Conservation (phyloP, 129 eudicot species). For the Artemisia argyi region DNA sequence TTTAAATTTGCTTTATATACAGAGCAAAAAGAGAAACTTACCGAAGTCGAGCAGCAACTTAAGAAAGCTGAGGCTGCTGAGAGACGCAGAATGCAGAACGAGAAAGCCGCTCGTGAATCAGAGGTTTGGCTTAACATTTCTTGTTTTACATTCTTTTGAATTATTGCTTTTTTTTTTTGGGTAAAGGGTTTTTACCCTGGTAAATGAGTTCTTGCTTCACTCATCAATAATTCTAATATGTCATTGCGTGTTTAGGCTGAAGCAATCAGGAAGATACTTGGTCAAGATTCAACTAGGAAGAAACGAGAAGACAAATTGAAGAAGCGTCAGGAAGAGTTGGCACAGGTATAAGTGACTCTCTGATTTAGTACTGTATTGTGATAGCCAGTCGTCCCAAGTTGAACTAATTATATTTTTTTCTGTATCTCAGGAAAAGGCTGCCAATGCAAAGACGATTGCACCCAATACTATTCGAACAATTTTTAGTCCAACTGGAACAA, state of each 20-base stretch:
- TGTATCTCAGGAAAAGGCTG: constrained; percentile 65
- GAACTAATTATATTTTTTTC: constrained; percentile 10
- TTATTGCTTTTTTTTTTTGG: not conserved
- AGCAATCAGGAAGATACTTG: constrained; percentile 94
- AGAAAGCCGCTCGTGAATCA: constrained; percentile 92
- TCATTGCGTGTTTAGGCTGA: constrained; percentile 57
- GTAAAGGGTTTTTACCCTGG: not conserved
- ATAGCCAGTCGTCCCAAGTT: not conserved
- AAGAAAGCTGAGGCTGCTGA: constrained; percentile 96
- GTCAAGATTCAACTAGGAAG: constrained; percentile 92
- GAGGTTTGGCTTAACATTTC: constrained; percentile 52
- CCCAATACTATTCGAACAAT: constrained; percentile 63
- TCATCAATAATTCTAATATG: not conserved
- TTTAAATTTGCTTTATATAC: constrained; percentile 19
- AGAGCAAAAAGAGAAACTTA: constrained; percentile 88
- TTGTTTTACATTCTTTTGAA: not conserved
- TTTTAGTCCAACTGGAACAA: constrained; percentile 76
- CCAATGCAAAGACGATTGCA: constrained; percentile 57
- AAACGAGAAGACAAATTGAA: constrained; percentile 88
- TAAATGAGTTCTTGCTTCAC: not conserved
- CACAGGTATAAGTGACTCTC: constrained; percentile 54
- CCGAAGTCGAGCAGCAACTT: constrained; percentile 92
- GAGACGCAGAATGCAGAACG: constrained; percentile 82
- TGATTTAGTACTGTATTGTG: not conserved
- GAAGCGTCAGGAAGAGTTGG: constrained; percentile 94